These are phyloP conservation scores for Micractinium sp. DNA, from an alignment of 139 green algal species.

Conservation along the genomic window DNA sequence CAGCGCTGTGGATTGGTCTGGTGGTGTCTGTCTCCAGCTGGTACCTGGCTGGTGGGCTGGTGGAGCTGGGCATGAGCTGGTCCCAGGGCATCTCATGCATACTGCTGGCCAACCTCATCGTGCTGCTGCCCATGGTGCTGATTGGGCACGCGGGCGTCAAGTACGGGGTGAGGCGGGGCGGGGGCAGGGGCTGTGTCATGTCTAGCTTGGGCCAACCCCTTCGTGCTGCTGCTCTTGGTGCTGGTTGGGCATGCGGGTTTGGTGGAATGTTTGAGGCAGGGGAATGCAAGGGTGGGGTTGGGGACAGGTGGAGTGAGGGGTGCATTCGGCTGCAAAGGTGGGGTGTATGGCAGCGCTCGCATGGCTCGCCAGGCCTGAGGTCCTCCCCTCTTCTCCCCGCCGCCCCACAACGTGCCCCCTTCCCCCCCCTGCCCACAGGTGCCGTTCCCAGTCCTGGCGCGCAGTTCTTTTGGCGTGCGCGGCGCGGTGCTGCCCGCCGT, in stretches of 20 bases:
- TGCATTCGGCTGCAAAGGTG: too few relatives aligned
- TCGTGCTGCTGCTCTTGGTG: too few relatives aligned
- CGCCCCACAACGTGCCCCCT: too few relatives aligned
- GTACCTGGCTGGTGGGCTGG: slow-evolving; percentile 12
- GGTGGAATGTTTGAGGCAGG: too few relatives aligned
- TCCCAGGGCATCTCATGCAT: slow-evolving; percentile 3
- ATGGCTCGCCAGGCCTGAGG: background rate
- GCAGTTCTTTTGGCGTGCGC: background rate
- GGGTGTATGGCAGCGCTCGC: too few relatives aligned
- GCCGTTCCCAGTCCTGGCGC: slow-evolving; percentile 3
- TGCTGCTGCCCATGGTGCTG: slow-evolving; percentile 4
- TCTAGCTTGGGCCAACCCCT: too few relatives aligned
- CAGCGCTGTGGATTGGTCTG: background rate
- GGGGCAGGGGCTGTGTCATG: background rate
- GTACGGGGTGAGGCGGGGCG: slow-evolving; percentile 7
- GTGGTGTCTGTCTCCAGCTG: background rate
- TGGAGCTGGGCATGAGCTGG: slow-evolving; percentile 17
- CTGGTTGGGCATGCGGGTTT: too few relatives aligned
- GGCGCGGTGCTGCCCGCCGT: slow-evolving; percentile 4
- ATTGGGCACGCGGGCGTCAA: slow-evolving; percentile 5
- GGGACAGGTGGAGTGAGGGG: too few relatives aligned
- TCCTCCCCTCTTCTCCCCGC: background rate
- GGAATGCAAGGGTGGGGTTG: too few relatives aligned
- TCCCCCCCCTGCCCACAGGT: background rate
- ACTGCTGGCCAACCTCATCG: background rate